Conservation (phyloP, 768 basidiomycete genomes). For the Leccinum truebloodii region DNA sequence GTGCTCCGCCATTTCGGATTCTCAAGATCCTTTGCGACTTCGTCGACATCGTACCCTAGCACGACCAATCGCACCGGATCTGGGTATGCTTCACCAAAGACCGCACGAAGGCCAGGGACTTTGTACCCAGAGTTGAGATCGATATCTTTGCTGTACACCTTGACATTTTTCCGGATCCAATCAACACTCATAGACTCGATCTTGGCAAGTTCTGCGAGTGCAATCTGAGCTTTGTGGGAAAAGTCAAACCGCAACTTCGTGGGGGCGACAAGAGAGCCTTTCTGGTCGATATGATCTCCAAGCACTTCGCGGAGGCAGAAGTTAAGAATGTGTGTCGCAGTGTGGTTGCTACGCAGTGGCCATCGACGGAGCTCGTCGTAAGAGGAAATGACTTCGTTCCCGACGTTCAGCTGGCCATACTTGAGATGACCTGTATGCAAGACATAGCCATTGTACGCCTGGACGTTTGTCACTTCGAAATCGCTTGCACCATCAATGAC, state of each 20-base stretch:
- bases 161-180: constrained; percentile 90
- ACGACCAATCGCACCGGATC: constrained; percentile 96
- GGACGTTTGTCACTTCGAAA: constrained; percentile 92
- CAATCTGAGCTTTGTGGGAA: constrained; percentile 89
- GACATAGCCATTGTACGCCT: constrained; percentile 94
- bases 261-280: constrained; percentile 95
- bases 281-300: constrained; percentile 98
- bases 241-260: constrained; percentile 98
- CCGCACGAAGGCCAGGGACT: constrained; percentile 93
- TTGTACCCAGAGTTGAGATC: constrained; percentile 73
- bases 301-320: constrained; percentile 89
- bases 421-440: constrained; percentile 89
- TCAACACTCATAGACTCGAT: constrained; percentile 84
- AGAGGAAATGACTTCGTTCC: constrained; percentile 80
- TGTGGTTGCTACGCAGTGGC: constrained; percentile 97
- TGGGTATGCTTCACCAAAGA: constrained; percentile 97
- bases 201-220: constrained; percentile 70
- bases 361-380: constrained; percentile 97
- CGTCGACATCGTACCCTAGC: constrained; percentile 83
- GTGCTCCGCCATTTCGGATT: constrained; percentile 91
- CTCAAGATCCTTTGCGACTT: constrained; percentile 80
- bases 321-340: constrained; percentile 98
- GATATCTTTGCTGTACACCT: constrained; percentile 87
- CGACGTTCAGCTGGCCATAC: constrained; percentile 80
- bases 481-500: constrained; percentile 89